Evolutionary conservation across 805 yeast species (phyloP), one percentile per base, ranked within the genome.

Genomic region (Saccharomycopsis babjevae): DNA sequence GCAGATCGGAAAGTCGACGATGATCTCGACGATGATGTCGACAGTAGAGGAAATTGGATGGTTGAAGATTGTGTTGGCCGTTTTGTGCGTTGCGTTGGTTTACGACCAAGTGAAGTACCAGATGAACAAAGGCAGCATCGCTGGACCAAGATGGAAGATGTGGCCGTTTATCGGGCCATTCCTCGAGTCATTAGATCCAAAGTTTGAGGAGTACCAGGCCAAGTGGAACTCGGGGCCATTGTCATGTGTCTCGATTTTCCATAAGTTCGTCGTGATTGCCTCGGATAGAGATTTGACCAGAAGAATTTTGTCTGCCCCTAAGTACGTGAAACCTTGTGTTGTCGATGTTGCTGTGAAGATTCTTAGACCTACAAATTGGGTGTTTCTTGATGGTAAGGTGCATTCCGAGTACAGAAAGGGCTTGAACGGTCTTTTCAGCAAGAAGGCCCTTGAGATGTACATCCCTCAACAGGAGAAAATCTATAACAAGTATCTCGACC

Each of bases 151-250:
- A 54, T 84, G 79, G 72, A 94, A 94, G 74, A 69, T 91, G 61
- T 93, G 96, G 91, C 99, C 99, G 1, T 78, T 94, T 57, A 92
- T 94, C 67, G 99, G 99, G 1, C 98, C 99, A 2, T 94, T 94
- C 68, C 77, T 94, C 73, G 97, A 94, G 72, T 85, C 94, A 18
- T 77, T 94, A 71, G 93, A 94, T 76, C 99, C 99, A 22, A 92
- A 93, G 72, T 94, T 94, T 72, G 96, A 88, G 70, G 97, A 88
- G 70, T 94, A 94, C 73, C 78, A 83, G 72, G 89, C 89, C 57
- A 94, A 94, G 73, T 94, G 99, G 99, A 84, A 82, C 68, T 85
- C 94, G 6, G 99, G 99, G 64, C 94, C 93, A 15, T 78, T 94
- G 61, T 88, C 96, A 15, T 94, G 99, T 78, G 99, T 94, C 56